These are phyloP conservation scores for Pythium rhizo-oryzae DNA, from an alignment of 352 stramenopile genomes.

Conservation along the genomic window DNA sequence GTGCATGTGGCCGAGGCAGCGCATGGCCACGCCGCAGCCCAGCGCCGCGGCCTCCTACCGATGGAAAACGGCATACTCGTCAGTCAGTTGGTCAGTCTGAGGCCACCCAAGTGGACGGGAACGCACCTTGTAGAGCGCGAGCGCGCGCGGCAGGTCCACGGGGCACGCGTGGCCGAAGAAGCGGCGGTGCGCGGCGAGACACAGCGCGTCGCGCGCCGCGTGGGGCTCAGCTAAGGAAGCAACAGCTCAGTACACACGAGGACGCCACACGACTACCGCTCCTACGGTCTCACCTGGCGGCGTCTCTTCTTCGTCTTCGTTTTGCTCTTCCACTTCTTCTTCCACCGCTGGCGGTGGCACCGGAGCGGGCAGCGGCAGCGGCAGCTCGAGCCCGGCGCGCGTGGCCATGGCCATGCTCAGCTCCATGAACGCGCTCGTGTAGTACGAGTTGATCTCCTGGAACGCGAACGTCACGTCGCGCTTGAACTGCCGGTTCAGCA, in stretches of 20 bases:
- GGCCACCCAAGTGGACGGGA: background rate
- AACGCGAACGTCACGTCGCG: slow-evolving; percentile 76
- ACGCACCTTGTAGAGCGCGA: slow-evolving; percentile 59
- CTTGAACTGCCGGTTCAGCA: slow-evolving; percentile 84
- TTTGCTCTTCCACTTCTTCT: background rate
- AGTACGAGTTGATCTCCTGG: slow-evolving; percentile 87
- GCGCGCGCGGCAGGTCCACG: slow-evolving; percentile 43
- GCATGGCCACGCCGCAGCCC: slow-evolving; percentile 46
- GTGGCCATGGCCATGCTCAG: slow-evolving; percentile 72
- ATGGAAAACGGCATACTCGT: background rate
- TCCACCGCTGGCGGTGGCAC: background rate
- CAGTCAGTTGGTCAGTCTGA: background rate
- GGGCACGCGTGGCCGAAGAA: slow-evolving; percentile 63
- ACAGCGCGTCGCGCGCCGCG: slow-evolving; percentile 36
- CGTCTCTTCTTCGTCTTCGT: background rate
- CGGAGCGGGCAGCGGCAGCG: slow-evolving; percentile 33
- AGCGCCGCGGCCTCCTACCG: slow-evolving; percentile 54
- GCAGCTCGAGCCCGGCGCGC: slow-evolving; percentile 49
- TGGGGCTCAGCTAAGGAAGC: slow-evolving; percentile 1
- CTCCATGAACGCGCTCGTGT: slow-evolving; percentile 84
- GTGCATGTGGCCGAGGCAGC: slow-evolving; percentile 69
- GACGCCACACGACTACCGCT: no score
- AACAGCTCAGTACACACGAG: background rate
- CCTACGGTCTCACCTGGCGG: slow-evolving; percentile 4
- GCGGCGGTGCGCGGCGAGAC: slow-evolving; percentile 59